Percentiles rank a stretch among this genome's conserved stretches.
phyloP scores from a whole-genome alignment of 2,329 filamentous ascomycete species.

The Botrytis deweyae region DNA sequence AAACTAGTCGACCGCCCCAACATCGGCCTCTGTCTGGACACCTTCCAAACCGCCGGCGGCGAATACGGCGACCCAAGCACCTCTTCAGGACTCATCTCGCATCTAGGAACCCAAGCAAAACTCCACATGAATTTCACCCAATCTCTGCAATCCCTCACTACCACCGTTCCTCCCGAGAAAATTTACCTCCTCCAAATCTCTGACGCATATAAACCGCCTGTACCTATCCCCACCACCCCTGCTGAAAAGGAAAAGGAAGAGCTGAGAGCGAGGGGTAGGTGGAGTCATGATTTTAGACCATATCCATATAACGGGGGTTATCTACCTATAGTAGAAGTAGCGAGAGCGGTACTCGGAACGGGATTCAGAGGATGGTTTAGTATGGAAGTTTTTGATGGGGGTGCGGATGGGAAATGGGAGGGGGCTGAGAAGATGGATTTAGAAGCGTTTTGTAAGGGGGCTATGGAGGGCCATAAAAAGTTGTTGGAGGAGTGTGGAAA shows the following conservation, averaged over 20 bases:
- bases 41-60: slow-evolving; percentile 70
- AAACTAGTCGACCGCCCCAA: slow-evolving; percentile 61
- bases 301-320: slow-evolving; percentile 70
- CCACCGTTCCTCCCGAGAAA: slow-evolving; percentile 62
- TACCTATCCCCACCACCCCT: slow-evolving; percentile 50
- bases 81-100: slow-evolving; percentile 56
- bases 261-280: slow-evolving; percentile 59
- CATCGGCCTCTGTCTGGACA: slow-evolving; percentile 73
- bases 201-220: slow-evolving; percentile 65
- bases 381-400: slow-evolving; percentile 68
- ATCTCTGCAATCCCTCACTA: slow-evolving; percentile 56
- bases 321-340: slow-evolving; percentile 62
- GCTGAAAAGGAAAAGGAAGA: slow-evolving; percentile 44
- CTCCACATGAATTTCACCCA: slow-evolving; percentile 51
- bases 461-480: slow-evolving; percentile 44
- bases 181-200: slow-evolving; percentile 74
- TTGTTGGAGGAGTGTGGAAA: slow-evolving; percentile 33
- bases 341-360: slow-evolving; percentile 63
- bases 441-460: slow-evolving; percentile 50
- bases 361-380: slow-evolving; percentile 65
- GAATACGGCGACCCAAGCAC: slow-evolving; percentile 74
- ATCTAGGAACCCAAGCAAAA: slow-evolving; percentile 42
- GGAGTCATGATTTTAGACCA: slow-evolving; percentile 71
- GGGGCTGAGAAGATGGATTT: slow-evolving; percentile 47
- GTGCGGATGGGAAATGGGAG: slow-evolving; percentile 47